These are phyloP conservation scores for Chaetomium sp. DNA, from an alignment of 2,329 filamentous ascomycete genomes.

Conservation along the genomic window DNA sequence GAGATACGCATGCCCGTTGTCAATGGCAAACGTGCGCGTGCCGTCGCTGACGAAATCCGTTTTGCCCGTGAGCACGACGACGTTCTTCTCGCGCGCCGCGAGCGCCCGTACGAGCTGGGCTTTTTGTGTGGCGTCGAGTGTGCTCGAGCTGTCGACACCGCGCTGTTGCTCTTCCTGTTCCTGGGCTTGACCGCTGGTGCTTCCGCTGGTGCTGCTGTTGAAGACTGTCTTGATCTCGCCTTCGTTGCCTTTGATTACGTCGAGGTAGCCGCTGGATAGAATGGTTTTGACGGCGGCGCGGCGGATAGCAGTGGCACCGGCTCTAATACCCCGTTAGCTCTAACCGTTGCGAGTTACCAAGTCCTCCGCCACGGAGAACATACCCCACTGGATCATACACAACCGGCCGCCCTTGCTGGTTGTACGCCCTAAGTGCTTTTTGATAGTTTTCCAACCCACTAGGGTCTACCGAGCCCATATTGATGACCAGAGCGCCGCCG, in stretches of 20 bases:
- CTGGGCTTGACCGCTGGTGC: no score
- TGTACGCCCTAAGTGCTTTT: constrained; percentile 74
- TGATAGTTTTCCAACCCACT: constrained; percentile 66
- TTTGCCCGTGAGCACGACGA: constrained; percentile 77
- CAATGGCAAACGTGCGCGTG: constrained; percentile 55
- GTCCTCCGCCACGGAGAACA: constrained; percentile 23
- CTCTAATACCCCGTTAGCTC: constrained; percentile 43
- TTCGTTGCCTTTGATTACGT: constrained; percentile 91
- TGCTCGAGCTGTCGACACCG: constrained; percentile 75
- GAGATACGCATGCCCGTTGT: constrained; percentile 70
- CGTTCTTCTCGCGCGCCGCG: constrained; percentile 59
- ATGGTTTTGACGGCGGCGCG: constrained; percentile 64
- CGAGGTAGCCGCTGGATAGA: constrained; percentile 67
- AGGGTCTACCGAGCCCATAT: constrained; percentile 87
- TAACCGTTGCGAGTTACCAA: not conserved
- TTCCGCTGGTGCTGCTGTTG: constrained; percentile 24
- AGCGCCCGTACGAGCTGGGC: constrained; percentile 58
- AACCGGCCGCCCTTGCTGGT: constrained; percentile 65
- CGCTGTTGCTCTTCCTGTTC: constrained; percentile 52
- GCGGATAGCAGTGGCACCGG: constrained; percentile 72
- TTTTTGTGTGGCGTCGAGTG: constrained; percentile 39
- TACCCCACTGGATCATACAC: constrained; percentile 84
- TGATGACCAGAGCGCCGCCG: constrained; percentile 75
- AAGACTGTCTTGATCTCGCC: constrained; percentile 73
- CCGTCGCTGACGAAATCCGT: constrained; percentile 77